A percentile compares a stretch with the other conserved stretches of the same genome.
Evolutionary conservation across 2,329 filamentous ascomycete genomes (phyloP).

Genomic region (Didymella sp.): DNA sequence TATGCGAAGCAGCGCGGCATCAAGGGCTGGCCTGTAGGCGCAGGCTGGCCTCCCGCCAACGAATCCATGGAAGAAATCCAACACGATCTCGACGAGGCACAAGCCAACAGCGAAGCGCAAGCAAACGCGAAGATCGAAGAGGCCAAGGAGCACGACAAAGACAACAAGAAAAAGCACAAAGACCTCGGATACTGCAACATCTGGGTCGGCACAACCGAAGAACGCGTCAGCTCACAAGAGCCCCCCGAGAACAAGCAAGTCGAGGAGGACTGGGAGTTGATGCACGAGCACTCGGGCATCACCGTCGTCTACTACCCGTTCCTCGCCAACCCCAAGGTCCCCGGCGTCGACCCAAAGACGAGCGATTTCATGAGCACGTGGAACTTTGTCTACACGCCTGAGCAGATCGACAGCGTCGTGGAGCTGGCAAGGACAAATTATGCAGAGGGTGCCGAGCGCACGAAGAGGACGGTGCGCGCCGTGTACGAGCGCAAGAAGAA

Average conservation of each 20-base stretch:
- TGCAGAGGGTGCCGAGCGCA: conserved; percentile 78
- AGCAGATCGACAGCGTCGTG: conserved; percentile 87
- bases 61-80: conserved; percentile 67
- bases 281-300: conserved; percentile 81
- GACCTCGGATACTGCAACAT: conserved; percentile 89
- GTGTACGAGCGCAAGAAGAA: conserved; percentile 93
- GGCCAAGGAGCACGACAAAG: conserved; percentile 53
- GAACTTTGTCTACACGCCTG: conserved; percentile 96
- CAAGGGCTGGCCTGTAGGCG: conserved; percentile 91
- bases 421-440: conserved; percentile 86
- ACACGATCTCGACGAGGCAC: conserved; percentile 71
- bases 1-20: conserved; percentile 90
- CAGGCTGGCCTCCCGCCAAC: conserved; percentile 82
- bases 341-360: conserved; percentile 80
- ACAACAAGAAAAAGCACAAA: conserved; percentile 45
- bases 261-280: conserved; percentile 70
- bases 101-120: conserved; percentile 66
- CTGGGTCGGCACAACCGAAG: conserved; percentile 87
- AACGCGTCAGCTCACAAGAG: conserved; percentile 66
- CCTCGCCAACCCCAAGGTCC: conserved; percentile 78
- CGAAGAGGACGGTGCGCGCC: conserved; percentile 78
- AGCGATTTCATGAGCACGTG: conserved; percentile 92
- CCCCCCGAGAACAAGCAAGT: conserved; percentile 62
- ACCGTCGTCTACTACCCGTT: conserved; percentile 91
- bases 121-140: conserved; percentile 69